Conservation (phyloP, 2,329 filamentous ascomycete species). For the Arthrocladium fulminans region DNA sequence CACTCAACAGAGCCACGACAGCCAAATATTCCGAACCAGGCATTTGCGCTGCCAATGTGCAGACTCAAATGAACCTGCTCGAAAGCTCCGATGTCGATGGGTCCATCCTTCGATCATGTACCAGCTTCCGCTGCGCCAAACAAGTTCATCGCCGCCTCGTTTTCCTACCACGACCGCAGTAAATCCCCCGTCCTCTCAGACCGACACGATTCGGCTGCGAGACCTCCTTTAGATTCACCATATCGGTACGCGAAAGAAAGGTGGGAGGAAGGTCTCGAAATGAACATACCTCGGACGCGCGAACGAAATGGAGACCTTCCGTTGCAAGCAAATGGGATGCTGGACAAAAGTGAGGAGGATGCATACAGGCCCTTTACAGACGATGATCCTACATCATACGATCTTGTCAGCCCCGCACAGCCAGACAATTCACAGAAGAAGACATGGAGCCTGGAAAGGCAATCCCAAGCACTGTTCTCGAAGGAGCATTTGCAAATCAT, state of each 20-base stretch:
- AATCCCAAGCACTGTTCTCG: slow-evolving; percentile 58
- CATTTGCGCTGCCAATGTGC: background rate
- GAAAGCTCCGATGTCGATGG: slow-evolving; percentile 1
- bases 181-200: background rate
- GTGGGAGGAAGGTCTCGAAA: background rate
- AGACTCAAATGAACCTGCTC: background rate
- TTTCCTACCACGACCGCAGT: slow-evolving; percentile 4
- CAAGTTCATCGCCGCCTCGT: slow-evolving; percentile 5
- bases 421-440: slow-evolving; percentile 23
- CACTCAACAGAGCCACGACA: background rate
- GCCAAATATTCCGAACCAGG: background rate
- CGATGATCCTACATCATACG: slow-evolving; percentile 29
- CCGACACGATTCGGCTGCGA: background rate
- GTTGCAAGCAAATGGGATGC: slow-evolving; percentile 8
- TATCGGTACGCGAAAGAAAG: background rate
- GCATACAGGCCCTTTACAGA: slow-evolving; percentile 19
- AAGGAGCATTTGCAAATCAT: slow-evolving; percentile 56
- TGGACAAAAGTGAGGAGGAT: background rate
- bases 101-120: slow-evolving; percentile 8
- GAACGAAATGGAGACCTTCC: background rate
- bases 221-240: background rate
- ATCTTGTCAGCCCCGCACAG: slow-evolving; percentile 28
- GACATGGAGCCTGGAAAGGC: slow-evolving; percentile 50
- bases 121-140: slow-evolving; percentile 7
- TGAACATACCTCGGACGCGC: background rate